phyloP scores from a whole-genome alignment of 2,329 filamentous ascomycete genomes.

The Fusarium sp. region DNA sequence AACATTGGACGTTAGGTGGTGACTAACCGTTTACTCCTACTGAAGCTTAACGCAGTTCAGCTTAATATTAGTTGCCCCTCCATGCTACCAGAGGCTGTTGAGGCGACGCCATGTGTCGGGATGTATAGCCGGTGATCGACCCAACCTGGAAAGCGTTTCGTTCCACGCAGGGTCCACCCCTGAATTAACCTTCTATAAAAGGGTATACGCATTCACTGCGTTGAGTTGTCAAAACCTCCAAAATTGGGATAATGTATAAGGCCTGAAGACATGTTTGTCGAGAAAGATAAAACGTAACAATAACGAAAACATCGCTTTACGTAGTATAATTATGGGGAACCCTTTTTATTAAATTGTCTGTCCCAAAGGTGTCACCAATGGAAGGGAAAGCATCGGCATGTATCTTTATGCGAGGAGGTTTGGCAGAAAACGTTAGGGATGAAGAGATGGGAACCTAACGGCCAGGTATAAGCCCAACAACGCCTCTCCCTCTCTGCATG shows the following conservation, averaged over 20 bases:
- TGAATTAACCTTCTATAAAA: constrained; percentile 22
- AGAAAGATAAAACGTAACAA: not conserved
- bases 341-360: constrained; percentile 1
- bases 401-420: constrained; percentile 35
- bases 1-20: constrained; percentile 13
- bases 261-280: constrained; percentile 16
- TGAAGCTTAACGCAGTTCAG: constrained; percentile 1
- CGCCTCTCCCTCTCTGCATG: constrained; percentile 2
- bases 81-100: constrained; percentile 20
- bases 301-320: not conserved
- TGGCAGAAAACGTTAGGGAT: constrained; percentile 23
- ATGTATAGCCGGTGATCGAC: constrained; percentile 34
- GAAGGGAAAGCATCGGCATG: constrained; percentile 27
- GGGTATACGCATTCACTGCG: constrained; percentile 33
- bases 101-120: constrained; percentile 32
- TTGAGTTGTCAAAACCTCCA: constrained; percentile 13
- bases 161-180: constrained; percentile 36
- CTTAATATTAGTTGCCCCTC: constrained; percentile 5
- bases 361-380: constrained; percentile 13
- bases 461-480: constrained; percentile 27
- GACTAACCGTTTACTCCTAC: constrained; percentile 1
- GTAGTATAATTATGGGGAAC: not conserved
- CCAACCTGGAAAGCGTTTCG: constrained; percentile 11
- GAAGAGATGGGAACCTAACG: constrained; percentile 4
- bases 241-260: constrained; percentile 4